Percentiles rank a stretch among this genome's conserved stretches.
phyloP scores from a whole-genome alignment of 768 basidiomycete genomes.

The Rhizopogon vinicolor region DNA sequence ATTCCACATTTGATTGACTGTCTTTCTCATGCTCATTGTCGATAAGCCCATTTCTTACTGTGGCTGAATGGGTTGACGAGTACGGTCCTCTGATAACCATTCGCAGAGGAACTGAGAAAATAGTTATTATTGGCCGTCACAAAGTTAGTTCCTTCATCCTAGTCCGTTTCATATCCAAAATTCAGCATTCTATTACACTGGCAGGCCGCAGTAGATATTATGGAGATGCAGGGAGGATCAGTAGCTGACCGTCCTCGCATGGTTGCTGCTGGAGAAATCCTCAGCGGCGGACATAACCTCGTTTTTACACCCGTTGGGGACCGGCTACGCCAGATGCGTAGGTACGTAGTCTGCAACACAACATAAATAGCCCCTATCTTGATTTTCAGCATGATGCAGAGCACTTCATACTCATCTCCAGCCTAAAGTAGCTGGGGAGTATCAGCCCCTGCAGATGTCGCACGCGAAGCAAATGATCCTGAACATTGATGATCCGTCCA shows the following conservation, averaged over 20 bases:
- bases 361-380: background rate
- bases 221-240: constrained; percentile 54
- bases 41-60: constrained; percentile 10
- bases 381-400: constrained; percentile 17
- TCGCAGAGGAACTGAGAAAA: constrained; percentile 14
- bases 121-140: constrained; percentile 23
- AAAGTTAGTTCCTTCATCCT: constrained; percentile 5
- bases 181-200: background rate
- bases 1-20: too few species aligned
- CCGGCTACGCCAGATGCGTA: constrained; percentile 51
- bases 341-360: constrained; percentile 21
- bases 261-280: constrained; percentile 51
- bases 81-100: constrained; percentile 23
- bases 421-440: constrained; percentile 40
- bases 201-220: constrained; percentile 43
- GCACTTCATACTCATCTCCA: constrained; percentile 52
- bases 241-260: constrained; percentile 46
- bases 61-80: constrained; percentile 32
- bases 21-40: too few species aligned
- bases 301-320: constrained; percentile 49
- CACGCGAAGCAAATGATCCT: constrained; percentile 20
- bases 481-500: constrained; percentile 17
- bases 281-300: constrained; percentile 54
- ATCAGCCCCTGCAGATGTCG: constrained; percentile 39
- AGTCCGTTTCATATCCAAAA: background rate